Base-by-base conservation (phyloP, 2,329 filamentous ascomycete genomes). In the Fusarium cyanostomum region DNA sequence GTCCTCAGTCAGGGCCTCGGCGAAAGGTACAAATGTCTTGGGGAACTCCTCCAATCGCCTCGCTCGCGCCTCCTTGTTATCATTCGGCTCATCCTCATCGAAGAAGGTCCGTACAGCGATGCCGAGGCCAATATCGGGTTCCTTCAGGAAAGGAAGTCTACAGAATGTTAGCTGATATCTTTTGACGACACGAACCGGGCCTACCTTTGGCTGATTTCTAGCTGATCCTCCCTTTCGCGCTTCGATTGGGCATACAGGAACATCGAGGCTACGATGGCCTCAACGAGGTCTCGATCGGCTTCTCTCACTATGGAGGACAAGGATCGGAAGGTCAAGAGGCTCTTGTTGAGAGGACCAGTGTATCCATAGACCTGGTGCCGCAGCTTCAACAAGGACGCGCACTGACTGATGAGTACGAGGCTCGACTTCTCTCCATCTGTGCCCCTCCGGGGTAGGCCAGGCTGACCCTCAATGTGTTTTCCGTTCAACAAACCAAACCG, bases 341-440 rank as follows among this genome's bases (percentile, higher is more conserved):
- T 93, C 76, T 95, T 90, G 81, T 93, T 97, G 2, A 99, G 84
- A 1, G 95, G 94, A 1, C 95, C 95, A 2, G 94, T 97, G 77
- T 97, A 99, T 27, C 95, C 95, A 68, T 94, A 94, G 4, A 86
- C 84, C 68, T 92, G 86, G 74, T 99, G 95, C 28, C 89, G 87
- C 61, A 98, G 82, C 72, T 91, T 92, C 48, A 93, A 86, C 56
- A 98, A 82, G 50, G 91, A 93, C 12, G 94, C 92, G 60, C 94
- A 90, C 34, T 95, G 90, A 67, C 93, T 95, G 70, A 98, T 88
- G 39, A 99, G 84, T 52, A 95, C 84, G 39, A 93, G 88, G 71
- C 89, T 90, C 28, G 85, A 83, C 74, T 91, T 92, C 66, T 97
- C 93, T 35, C 91, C 87, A 5, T 91, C 91, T 73, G 74, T 78